phyloP scores from a whole-genome alignment of 345 rosid genomes.

The Citrus maxima region DNA sequence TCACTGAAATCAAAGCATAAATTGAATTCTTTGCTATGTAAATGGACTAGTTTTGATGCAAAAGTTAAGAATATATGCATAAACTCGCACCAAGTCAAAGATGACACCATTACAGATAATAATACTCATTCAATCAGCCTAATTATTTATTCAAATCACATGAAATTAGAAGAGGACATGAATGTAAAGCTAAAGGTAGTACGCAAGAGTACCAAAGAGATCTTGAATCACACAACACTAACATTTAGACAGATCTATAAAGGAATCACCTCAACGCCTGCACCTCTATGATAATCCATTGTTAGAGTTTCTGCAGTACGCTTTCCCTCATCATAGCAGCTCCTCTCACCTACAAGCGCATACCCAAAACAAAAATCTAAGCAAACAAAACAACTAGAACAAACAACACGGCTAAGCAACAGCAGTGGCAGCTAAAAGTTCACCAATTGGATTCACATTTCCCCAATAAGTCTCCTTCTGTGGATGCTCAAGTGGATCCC shows the following conservation, averaged over 20 bases:
- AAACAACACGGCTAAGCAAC: neutral
- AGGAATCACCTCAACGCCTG: conserved; percentile 69
- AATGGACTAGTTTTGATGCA: neutral
- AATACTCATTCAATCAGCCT: neutral
- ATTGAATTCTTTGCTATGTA: neutral
- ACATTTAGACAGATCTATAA: neutral
- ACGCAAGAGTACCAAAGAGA: neutral
- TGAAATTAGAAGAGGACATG: neutral
- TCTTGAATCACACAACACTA: neutral
- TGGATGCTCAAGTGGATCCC: conserved; percentile 99
- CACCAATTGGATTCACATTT: conserved; percentile 94
- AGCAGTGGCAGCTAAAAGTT: neutral
- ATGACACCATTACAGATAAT: neutral
- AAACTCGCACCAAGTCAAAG: neutral
- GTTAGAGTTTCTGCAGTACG: conserved; percentile 92
- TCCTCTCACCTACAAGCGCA: conserved; percentile 69
- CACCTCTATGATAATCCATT: conserved; percentile 98
- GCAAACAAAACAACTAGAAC: conserved; percentile 3
- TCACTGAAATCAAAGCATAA: neutral
- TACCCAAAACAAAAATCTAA: neutral
- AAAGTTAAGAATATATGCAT: neutral
- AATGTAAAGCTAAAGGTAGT: neutral
- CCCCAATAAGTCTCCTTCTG: conserved; percentile 99
- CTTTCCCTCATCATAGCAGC: conserved; percentile 98
- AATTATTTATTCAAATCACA: neutral